These are phyloP conservation scores for Boletus sensibilis DNA, from an alignment of 768 basidiomycete genomes.

Conservation along the genomic window DNA sequence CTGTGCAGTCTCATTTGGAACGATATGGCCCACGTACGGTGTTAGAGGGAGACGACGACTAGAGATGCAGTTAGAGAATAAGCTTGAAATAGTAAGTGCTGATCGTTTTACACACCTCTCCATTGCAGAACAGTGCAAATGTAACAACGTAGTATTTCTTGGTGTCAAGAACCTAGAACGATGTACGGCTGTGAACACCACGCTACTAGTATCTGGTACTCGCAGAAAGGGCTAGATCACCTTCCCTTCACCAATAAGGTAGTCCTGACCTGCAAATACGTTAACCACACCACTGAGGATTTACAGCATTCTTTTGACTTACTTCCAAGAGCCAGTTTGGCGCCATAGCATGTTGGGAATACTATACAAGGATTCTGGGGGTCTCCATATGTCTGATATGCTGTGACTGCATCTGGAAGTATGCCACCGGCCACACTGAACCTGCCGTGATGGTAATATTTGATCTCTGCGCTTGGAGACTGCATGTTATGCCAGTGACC, in stretches of 20 bases:
- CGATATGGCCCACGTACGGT: conserved; percentile 24
- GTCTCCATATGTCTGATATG: conserved; percentile 57
- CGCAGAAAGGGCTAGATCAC: conserved; percentile 23
- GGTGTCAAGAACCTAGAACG: conserved; percentile 45
- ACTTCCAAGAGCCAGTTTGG: conserved; percentile 45
- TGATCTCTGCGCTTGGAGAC: conserved; percentile 28
- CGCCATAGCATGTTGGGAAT: conserved; percentile 60
- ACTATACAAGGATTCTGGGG: conserved; percentile 54
- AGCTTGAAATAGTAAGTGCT: neutral
- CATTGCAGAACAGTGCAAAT: conserved; percentile 57
- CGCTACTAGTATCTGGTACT: neutral
- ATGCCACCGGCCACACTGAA: conserved; percentile 51
- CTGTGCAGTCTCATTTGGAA: neutral
- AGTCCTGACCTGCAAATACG: conserved; percentile 41
- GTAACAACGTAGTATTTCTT: conserved; percentile 54
- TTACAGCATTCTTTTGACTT: conserved; percentile 16
- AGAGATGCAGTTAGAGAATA: neutral
- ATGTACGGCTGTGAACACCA: neutral
- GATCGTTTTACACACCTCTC: conserved; percentile 43
- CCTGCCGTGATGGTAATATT: conserved; percentile 57
- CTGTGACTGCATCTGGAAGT: conserved; percentile 56
- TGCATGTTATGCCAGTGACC: conserved; percentile 5
- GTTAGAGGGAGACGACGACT: conserved; percentile 66
- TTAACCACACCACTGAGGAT: neutral
- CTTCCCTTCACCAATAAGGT: conserved; percentile 53